phyloP scores from a whole-genome alignment of 192 early-diverging fungal genomes.

The Coemansia sp. region DNA sequence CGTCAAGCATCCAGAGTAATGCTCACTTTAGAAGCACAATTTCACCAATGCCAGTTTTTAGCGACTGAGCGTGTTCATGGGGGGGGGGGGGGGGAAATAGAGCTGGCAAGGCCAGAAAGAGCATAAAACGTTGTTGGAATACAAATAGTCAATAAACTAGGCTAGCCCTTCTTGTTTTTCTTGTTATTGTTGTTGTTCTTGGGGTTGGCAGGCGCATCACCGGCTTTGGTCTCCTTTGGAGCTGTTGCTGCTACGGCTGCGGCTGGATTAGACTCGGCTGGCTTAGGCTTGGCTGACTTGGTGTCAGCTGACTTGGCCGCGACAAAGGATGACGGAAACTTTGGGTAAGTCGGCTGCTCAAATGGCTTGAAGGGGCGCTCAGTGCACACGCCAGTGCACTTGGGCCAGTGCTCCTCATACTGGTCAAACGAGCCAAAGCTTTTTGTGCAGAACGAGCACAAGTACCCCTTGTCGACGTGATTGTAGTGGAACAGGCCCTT shows the following conservation, averaged over 20 bases:
- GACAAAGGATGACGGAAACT: constrained; percentile 30
- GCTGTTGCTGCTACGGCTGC: constrained; percentile 1
- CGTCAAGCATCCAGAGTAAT: too few relatives aligned
- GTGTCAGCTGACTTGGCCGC: constrained; percentile 2
- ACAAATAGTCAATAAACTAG: neutral
- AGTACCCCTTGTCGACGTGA: constrained; percentile 18
- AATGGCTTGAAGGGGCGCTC: constrained; percentile 38
- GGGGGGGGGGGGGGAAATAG: too few relatives aligned
- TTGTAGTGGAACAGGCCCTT: constrained; percentile 45
- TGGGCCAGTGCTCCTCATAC: constrained; percentile 53
- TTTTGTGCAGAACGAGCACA: constrained; percentile 45
- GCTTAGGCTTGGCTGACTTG: neutral
- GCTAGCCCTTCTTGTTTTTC: constrained; percentile 7
- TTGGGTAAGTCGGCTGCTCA: constrained; percentile 25
- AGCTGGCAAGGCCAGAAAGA: neutral
- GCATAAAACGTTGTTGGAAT: neutral
- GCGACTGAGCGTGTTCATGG: too few relatives aligned
- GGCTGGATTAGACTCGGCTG: neutral
- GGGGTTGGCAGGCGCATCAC: neutral
- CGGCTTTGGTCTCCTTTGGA: neutral
- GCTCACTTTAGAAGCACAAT: too few relatives aligned
- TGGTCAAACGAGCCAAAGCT: constrained; percentile 26
- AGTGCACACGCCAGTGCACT: constrained; percentile 52
- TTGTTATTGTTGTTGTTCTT: constrained; percentile 3
- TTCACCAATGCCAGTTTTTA: too few relatives aligned